Conservation (phyloP, 495 filamentous ascomycete species). For the Monascus purpureus region DNA sequence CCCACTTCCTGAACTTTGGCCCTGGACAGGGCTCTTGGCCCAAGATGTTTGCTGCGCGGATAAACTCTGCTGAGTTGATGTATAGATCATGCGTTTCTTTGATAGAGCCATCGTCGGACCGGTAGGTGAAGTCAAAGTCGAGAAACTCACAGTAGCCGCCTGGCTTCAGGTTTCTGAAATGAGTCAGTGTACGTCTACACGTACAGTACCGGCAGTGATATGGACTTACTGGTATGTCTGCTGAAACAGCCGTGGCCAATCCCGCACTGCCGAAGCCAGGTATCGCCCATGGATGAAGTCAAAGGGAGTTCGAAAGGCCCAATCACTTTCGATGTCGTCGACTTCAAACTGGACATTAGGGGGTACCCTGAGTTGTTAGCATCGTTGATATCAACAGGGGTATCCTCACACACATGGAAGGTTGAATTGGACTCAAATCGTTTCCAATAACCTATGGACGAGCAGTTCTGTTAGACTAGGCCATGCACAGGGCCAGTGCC, state of each 20-base stretch:
- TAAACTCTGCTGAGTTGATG: constrained; percentile 1
- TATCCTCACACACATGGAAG: neutral
- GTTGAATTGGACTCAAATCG: neutral
- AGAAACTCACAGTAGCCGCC: constrained; percentile 28
- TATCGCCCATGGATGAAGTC: constrained; percentile 10
- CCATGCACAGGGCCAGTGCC: no score
- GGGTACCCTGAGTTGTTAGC: constrained; percentile 5
- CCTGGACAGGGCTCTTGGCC: constrained; percentile 4
- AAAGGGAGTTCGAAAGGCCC: constrained; percentile 6
- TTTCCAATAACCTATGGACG: neutral
- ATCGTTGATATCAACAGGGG: neutral
- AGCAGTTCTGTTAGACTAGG: neutral
- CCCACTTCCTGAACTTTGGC: constrained; percentile 1
- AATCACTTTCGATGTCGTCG: constrained; percentile 8
- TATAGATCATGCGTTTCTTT: constrained; percentile 20
- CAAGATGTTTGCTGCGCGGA: constrained; percentile 5
- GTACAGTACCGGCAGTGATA: neutral
- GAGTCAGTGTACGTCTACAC: constrained; percentile 1
- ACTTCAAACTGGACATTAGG: constrained; percentile 11
- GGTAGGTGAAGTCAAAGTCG: constrained; percentile 18
- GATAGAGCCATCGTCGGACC: constrained; percentile 18
- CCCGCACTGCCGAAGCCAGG: constrained; percentile 3
- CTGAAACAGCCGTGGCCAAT: constrained; percentile 10
- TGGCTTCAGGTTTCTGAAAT: constrained; percentile 19
- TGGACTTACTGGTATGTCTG: constrained; percentile 10